phyloP scores from a whole-genome alignment of 148 eudicot species.

The Hydrangea macrophylla region DNA sequence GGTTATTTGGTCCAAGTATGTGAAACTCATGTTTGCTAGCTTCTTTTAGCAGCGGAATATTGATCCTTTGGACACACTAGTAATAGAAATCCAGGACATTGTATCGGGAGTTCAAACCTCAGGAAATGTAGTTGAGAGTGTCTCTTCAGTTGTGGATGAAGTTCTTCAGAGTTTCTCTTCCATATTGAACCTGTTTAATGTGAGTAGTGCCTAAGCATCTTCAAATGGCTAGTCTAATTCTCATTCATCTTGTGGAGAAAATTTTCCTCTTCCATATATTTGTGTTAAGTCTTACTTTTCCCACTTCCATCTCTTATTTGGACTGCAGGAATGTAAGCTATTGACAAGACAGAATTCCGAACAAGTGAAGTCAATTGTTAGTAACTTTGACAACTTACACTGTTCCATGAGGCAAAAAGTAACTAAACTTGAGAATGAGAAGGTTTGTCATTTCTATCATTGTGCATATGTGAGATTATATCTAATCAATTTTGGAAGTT shows the following conservation, averaged over 20 bases:
- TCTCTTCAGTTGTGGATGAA: slow-evolving; percentile 55
- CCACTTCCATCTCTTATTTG: not conserved
- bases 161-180: slow-evolving; percentile 37
- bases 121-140: slow-evolving; percentile 33
- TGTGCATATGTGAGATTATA: not conserved
- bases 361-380: slow-evolving; percentile 37
- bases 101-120: slow-evolving; percentile 53
- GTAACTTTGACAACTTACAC: slow-evolving; percentile 34
- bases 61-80: slow-evolving; percentile 42
- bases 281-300: not conserved
- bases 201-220: slow-evolving; percentile 32
- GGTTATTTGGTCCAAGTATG: not conserved
- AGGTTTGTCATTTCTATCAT: slow-evolving; percentile 44
- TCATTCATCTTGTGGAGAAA: not conserved
- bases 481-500: slow-evolving; percentile 7
- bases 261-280: not conserved
- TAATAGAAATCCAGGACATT: slow-evolving; percentile 55
- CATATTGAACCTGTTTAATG: slow-evolving; percentile 38
- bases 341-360: slow-evolving; percentile 31
- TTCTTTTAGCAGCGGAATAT: slow-evolving; percentile 45
- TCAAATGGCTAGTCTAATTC: not conserved
- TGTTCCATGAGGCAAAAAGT: slow-evolving; percentile 40
- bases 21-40: slow-evolving; percentile 19
- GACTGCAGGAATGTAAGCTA: slow-evolving; percentile 54
- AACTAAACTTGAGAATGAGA: slow-evolving; percentile 61